Base-by-base conservation (phyloP, 2,329 filamentous ascomycete genomes). In the Diaporthe velutina region DNA sequence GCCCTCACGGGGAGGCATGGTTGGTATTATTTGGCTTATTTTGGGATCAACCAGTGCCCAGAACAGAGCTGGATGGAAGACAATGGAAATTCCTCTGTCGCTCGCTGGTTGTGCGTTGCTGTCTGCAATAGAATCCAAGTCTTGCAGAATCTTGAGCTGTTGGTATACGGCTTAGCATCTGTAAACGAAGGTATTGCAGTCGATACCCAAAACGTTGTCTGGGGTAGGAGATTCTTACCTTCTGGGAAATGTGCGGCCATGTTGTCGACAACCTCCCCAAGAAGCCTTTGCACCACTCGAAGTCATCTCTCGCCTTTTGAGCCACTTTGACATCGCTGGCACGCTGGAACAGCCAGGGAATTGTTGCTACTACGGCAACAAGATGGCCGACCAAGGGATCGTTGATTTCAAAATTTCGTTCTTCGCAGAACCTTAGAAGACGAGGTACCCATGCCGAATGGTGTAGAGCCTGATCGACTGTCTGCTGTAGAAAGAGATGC, bases 141-240 rank as follows among this genome's bases (percentile, higher is more conserved):
- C 52, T 55, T 55, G 52, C 30, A 55, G 28, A 55, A 55, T 55
- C 28, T 55, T 33, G 52, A 55, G 52, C 52, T 55, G 13, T 55
- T 55, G 13, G n/a, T 9, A 28, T 17, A 3, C 13, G 15, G 2
- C 2, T 55, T 55, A 55, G 52, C 52, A 30, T 55, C 15, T 30
- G 7, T 55, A n/a, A n/a, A n/a, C n/a, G n/a, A n/a, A n/a, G n/a
- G n/a, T n/a, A n/a, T n/a, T n/a, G n/a, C n/a, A n/a, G n/a, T n/a
- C n/a, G n/a, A n/a, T n/a, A n/a, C n/a, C n/a, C n/a, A n/a, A n/a
- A n/a, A 17, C 17, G 52, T 15, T 30, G 15, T 55, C 17, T 25
- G 15, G 50, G 25, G 15, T 30, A 33, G 15, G 28, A 8, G 30
- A n/a, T n/a, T n/a, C 25, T 28, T 55, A 30, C 52, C 28, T 55